Evolutionary conservation across 805 yeast genomes (phyloP).

Genomic region (Starmerella khaoyaiensis): DNA sequence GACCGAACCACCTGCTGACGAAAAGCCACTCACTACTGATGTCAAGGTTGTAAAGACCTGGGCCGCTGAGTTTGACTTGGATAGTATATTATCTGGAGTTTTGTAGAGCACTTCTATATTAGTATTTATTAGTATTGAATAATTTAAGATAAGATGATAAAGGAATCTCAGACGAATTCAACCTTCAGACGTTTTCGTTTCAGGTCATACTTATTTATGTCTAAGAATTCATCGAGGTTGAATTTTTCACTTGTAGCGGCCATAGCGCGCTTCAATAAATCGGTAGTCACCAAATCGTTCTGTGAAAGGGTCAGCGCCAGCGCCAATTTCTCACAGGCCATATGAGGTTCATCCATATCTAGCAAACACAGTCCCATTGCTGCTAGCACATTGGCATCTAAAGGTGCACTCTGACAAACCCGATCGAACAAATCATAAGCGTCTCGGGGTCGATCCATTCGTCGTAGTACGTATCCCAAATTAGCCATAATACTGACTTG

Average conservation of each 20-base stretch:
- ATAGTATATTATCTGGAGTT: slow-evolving; percentile 45
- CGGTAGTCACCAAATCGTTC: slow-evolving; percentile 72
- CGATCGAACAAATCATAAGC: slow-evolving; percentile 65
- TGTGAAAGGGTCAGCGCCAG: slow-evolving; percentile 69
- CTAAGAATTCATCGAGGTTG: slow-evolving; percentile 4
- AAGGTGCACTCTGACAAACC: slow-evolving; percentile 55
- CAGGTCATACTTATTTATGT: slow-evolving; percentile 2
- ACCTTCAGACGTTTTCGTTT: slow-evolving; percentile 2
- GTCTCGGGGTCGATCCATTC: slow-evolving; percentile 44
- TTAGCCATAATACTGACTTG: slow-evolving; percentile 52
- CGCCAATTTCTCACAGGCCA: slow-evolving; percentile 67
- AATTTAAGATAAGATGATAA: not conserved
- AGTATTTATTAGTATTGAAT: not conserved
- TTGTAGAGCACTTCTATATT: slow-evolving; percentile 3
- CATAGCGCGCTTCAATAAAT: slow-evolving; percentile 60
- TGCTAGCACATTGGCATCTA: slow-evolving; percentile 62
- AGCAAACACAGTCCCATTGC: slow-evolving; percentile 76
- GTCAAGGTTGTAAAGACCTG: slow-evolving; percentile 77
- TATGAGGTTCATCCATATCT: slow-evolving; percentile 47
- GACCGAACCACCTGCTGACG: slow-evolving; percentile 50
- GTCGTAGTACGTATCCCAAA: slow-evolving; percentile 19
- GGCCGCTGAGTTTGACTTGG: slow-evolving; percentile 91
- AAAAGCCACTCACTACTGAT: slow-evolving; percentile 37
- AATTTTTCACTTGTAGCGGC: slow-evolving; percentile 4
- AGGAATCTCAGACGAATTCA: slow-evolving; percentile 1